Percentiles rank a stretch among this genome's conserved stretches.
phyloP scores from a whole-genome alignment of 1,139 yeast species.

The Debaryomycetaceae sp. region DNA sequence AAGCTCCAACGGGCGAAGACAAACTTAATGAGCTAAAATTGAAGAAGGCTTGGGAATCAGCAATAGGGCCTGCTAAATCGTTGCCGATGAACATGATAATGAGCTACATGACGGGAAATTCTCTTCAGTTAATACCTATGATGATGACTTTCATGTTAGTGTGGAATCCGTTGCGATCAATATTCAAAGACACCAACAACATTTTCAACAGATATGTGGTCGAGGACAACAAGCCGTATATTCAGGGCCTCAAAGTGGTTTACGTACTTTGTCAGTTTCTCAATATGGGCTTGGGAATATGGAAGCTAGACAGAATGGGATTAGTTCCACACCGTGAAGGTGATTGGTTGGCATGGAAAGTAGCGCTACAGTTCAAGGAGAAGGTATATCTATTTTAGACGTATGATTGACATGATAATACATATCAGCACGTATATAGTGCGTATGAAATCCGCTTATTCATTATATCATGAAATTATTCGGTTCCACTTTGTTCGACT shows the following conservation, averaged over 20 bases:
- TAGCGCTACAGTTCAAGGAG: conserved; percentile 31
- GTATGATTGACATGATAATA: too few species aligned
- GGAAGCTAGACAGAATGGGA: conserved; percentile 87
- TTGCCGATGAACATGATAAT: conserved; percentile 86
- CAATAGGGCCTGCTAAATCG: conserved; percentile 77
- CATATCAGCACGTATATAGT: too few species aligned
- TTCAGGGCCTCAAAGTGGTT: conserved; percentile 35
- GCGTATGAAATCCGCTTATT: too few species aligned
- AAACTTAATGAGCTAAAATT: conserved; percentile 40
- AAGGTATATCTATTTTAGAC: conserved; percentile 5
- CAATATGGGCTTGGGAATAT: conserved; percentile 72
- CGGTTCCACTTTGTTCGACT: conserved; percentile 7
- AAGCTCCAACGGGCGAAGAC: conserved; percentile 8
- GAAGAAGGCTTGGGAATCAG: conserved; percentile 84
- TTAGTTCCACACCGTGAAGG: conserved; percentile 80
- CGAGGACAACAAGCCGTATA: conserved; percentile 36
- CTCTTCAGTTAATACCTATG: conserved; percentile 85
- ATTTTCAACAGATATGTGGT: conserved; percentile 38
- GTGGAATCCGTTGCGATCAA: conserved; percentile 72
- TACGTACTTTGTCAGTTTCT: conserved; percentile 59
- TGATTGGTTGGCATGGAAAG: conserved; percentile 92
- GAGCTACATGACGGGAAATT: conserved; percentile 93
- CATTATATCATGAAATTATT: too few species aligned
- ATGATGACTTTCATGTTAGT: conserved; percentile 87
- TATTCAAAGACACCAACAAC: conserved; percentile 51